Conservation (phyloP, 139 green algal species). For the Mesotaenium endlicherianum region DNA sequence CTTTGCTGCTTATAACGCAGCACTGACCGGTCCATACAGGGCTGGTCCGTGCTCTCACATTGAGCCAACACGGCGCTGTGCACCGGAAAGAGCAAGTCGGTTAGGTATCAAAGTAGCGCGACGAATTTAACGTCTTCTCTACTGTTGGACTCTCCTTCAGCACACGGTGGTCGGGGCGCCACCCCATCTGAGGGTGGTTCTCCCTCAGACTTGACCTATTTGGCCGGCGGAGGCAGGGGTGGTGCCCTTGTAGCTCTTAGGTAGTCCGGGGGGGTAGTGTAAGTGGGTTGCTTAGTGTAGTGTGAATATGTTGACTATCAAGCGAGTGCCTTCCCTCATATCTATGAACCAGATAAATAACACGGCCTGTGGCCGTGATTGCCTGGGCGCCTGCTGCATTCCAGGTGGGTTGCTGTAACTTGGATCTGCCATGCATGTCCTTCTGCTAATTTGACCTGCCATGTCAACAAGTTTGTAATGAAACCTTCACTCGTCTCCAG, state of each 20-base stretch:
- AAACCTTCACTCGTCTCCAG: neutral
- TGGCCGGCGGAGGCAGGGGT: conserved; percentile 9
- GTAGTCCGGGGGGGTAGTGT: neutral
- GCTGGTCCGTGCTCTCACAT: conserved; percentile 33
- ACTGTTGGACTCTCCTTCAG: neutral
- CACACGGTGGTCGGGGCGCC: conserved; percentile 27
- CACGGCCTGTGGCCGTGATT: conserved; percentile 24
- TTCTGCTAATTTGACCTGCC: neutral
- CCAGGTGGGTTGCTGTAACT: neutral
- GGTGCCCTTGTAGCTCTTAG: neutral
- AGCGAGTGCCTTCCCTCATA: conserved; percentile 23
- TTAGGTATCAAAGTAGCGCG: too few relatives aligned
- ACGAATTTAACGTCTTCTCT: neutral
- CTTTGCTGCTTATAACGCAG: too few relatives aligned
- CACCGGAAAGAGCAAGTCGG: too few relatives aligned
- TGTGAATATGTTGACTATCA: conserved; percentile 34
- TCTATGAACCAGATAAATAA: conserved; percentile 34
- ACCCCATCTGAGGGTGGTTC: conserved; percentile 22
- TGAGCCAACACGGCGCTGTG: conserved; percentile 19
- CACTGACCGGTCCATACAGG: conserved; percentile 10
- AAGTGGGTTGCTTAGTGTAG: neutral
- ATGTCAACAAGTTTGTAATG: neutral
- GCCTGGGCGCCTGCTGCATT: conserved; percentile 36
- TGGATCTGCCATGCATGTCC: neutral
- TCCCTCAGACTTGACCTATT: conserved; percentile 33